Base-by-base conservation (phyloP, 495 filamentous ascomycete species). In the Mycothermus thermophilus region DNA sequence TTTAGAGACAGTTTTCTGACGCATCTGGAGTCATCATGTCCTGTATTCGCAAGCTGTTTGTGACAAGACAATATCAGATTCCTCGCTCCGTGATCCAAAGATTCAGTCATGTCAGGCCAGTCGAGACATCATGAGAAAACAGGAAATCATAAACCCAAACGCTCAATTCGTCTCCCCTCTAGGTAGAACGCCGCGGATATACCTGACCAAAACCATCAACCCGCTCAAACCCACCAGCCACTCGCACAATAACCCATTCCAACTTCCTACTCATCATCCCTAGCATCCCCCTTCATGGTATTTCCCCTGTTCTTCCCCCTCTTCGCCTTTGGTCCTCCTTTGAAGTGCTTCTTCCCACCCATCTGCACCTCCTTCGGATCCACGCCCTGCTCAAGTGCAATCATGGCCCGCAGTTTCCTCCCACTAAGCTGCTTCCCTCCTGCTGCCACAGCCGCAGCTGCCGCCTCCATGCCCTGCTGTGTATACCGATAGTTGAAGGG, bases 311-410 rank as follows among this genome's bases (percentile, higher is more conserved):
- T 51, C 48, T 71, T 71, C 40, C 57, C 65, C 63, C 76, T 77
- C 8, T 62, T 59, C 53, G 72, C 72, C 27, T 48, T 75, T n/a
- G n/a, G n/a, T 35, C 79, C 75, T 6, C 69, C 78, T 64, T 96
- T 96, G 59, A 84, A 94, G 57, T 96, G 92, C 63, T 95, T 96
- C 74, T 99, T 99, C 17, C 80, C 74, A 47, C 65, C 57, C 24
- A 69, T 35, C 51, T 68, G 72, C 42, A 94, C 64, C 33, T 96
- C 92, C 21, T 77, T 79, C 2, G 83, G 80, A 51, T 92, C 83
- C 9, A 95, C 51, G 27, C 80, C 78, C 40, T 79, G 80, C 59
- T 95, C 86, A 25, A 93, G 36, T 14, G 92, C 88, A 40, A 83
- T 59, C 77, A 95, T 75, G 30, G 78, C 65, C 49, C 77, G 77